Percentiles rank a stretch among this genome's conserved stretches.
These are phyloP conservation scores for Peronospora destructor DNA, from an alignment of 352 stramenopile genomes.

Conservation along the genomic window DNA sequence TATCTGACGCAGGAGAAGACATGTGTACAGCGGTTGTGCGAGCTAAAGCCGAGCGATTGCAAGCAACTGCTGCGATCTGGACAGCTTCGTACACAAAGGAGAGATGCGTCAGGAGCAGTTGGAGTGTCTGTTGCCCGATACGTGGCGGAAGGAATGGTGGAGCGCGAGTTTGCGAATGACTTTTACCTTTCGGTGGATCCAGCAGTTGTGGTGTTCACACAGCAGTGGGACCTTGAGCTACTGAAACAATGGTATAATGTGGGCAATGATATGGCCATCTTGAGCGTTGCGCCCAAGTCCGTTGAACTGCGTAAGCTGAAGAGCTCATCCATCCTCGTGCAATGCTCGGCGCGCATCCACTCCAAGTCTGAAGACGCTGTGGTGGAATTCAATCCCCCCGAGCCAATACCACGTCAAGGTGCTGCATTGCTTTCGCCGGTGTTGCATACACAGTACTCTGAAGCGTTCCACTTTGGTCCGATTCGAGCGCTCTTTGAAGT, in stretches of 20 bases:
- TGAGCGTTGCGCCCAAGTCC: constrained; percentile 63
- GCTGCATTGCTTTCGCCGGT: constrained; percentile 38
- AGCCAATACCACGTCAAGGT: constrained; percentile 35
- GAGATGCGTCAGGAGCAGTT: constrained; percentile 52
- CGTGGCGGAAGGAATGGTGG: constrained; percentile 61
- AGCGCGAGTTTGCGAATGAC: constrained; percentile 30
- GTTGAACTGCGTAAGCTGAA: constrained; percentile 36
- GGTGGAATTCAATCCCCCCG: constrained; percentile 74
- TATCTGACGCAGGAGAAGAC: constrained; percentile 47
- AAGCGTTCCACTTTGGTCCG: constrained; percentile 76
- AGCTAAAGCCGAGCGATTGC: constrained; percentile 40
- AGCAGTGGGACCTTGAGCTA: constrained; percentile 65
- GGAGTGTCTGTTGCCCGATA: constrained; percentile 48
- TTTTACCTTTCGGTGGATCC: constrained; percentile 77
- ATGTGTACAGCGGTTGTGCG: constrained; percentile 59
- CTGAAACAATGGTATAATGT: constrained; percentile 78
- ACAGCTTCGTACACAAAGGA: constrained; percentile 44
- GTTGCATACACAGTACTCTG: constrained; percentile 73
- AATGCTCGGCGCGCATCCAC: constrained; percentile 79
- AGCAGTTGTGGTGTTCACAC: constrained; percentile 52
- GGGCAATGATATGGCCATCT: constrained; percentile 72
- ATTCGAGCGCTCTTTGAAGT: constrained; percentile 49
- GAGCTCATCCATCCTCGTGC: constrained; percentile 43
- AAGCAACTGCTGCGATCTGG: constrained; percentile 37
- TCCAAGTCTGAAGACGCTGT: constrained; percentile 51